Conservation (phyloP, 2,329 filamentous ascomycete genomes). For the Aspergillus sp. region DNA sequence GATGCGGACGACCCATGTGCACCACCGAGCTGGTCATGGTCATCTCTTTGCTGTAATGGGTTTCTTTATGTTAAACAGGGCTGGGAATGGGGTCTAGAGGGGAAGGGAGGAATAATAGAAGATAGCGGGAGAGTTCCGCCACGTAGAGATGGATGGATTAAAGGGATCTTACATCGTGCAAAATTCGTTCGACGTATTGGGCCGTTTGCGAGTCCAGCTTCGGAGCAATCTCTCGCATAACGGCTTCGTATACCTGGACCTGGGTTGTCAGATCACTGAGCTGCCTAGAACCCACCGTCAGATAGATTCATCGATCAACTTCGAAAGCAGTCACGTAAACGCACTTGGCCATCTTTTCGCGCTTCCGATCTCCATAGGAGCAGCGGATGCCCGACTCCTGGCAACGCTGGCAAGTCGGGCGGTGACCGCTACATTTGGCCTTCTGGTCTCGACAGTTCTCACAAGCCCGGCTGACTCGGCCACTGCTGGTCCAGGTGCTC, state of each 20-base stretch:
- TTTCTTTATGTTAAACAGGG: constrained; percentile 4
- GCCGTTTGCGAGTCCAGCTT: constrained; percentile 36
- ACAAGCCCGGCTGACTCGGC: constrained; percentile 43
- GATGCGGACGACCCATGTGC: constrained; percentile 18
- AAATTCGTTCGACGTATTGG: constrained; percentile 35
- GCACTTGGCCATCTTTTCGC: constrained; percentile 46
- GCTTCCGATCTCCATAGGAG: constrained; percentile 48
- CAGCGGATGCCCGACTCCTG: constrained; percentile 44
- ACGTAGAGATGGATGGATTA: neutral
- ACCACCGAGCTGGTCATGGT: constrained; percentile 13
- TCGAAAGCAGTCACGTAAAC: constrained; percentile 15
- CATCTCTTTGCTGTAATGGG: constrained; percentile 15
- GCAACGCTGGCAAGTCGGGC: constrained; percentile 46
- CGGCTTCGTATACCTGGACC: constrained; percentile 37
- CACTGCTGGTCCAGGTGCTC: constrained; percentile 27
- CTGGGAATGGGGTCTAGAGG: neutral
- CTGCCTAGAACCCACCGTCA: constrained; percentile 32
- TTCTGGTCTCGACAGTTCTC: constrained; percentile 50
- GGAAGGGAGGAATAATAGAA: neutral
- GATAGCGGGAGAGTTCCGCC: neutral
- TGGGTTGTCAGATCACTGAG: constrained; percentile 41
- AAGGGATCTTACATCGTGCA: constrained; percentile 36
- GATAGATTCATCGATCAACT: constrained; percentile 4
- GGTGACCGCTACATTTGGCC: constrained; percentile 50
- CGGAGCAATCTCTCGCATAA: constrained; percentile 37